phyloP scores from a whole-genome alignment of 1,284 basidiomycete genomes.

The Apiotrichum domesticum region DNA sequence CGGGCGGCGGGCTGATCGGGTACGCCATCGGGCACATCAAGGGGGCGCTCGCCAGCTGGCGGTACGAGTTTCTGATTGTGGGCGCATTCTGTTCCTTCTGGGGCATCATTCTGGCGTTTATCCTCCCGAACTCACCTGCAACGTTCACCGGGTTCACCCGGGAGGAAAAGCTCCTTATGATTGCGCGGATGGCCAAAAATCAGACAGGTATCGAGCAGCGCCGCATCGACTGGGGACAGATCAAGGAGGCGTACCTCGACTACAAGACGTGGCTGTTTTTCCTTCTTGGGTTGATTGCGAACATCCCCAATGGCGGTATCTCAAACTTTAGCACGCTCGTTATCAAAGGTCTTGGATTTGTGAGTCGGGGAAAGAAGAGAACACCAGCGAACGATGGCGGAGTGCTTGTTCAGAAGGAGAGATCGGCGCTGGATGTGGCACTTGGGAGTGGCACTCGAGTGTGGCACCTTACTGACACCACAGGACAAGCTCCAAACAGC shows the following conservation, averaged over 20 bases:
- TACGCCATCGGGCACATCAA: slow-evolving; percentile 31
- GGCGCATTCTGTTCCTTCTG: slow-evolving; percentile 41
- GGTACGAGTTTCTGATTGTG: slow-evolving; percentile 47
- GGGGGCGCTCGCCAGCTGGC: slow-evolving; percentile 40
- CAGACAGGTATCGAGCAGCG: slow-evolving; percentile 48
- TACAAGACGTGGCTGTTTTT: slow-evolving; percentile 39
- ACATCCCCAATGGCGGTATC: slow-evolving; percentile 39
- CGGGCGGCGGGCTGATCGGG: slow-evolving; percentile 38
- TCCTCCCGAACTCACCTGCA: slow-evolving; percentile 40
- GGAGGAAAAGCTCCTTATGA: slow-evolving; percentile 47
- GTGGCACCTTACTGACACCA: not conserved
- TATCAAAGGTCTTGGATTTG: slow-evolving; percentile 41
- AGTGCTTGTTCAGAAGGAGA: no score
- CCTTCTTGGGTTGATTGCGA: slow-evolving; percentile 40
- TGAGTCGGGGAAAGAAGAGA: no score
- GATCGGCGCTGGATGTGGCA: no score
- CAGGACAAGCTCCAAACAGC: slow-evolving; percentile 38
- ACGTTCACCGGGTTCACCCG: slow-evolving; percentile 40
- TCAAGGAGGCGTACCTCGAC: slow-evolving; percentile 37
- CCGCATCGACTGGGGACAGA: slow-evolving; percentile 46
- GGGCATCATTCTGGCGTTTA: slow-evolving; percentile 35
- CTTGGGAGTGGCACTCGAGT: not conserved
- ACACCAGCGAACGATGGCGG: no score
- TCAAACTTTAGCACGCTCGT: slow-evolving; percentile 43
- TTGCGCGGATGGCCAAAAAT: slow-evolving; percentile 45